Base-by-base conservation (phyloP, 208 protist species). In the Acanthamoeba royreba region DNA sequence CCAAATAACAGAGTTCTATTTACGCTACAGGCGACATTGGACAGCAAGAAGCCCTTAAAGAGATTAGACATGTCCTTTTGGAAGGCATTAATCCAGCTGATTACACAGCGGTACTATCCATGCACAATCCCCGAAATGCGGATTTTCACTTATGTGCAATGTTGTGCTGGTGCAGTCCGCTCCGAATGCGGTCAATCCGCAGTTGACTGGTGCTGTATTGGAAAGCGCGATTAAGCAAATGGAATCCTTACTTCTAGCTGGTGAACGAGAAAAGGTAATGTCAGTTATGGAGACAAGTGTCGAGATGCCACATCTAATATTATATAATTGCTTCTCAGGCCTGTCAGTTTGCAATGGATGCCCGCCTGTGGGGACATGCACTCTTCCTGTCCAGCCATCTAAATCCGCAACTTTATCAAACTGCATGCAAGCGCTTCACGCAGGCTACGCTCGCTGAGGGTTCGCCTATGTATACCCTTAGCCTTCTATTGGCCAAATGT, bases 381-480 rank as follows among this genome's bases (percentile, higher is more conserved):
- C 19, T 93, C 22, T 31, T 86, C 38, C 38, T 93, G 22, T 19
- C 53, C 35, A 63, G 49, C 40, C 77, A 93, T 25, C 38, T 93
- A 7, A 63, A 74, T 38, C 53, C 52, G 40, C 43, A 93, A 28
- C 33, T 58, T 8, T 55, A 93, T 22, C 35, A 52, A 13, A 83
- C 40, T 4, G 90, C 53, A 11, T 42, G 40, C 49, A 86, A 86
- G n/a, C 66, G 42, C 40, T 93, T 79, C 61, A 38, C 90, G 13
- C 66, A 52, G 90, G 31, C 53, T 43, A 13, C 74, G 22, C 8
- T 93, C 38, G 33, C 66, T 28, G 53, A 63, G 40, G 90, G 90
- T n/a, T 38, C 66, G 33, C 90, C 90, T 43, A 28, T 93, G 15
- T 69, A 55, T 17, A 88, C 90, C 38, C 66, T 93, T 17, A 90